Percentiles rank a stretch among this genome's conserved stretches.
These are phyloP conservation scores for Suhomyces sp. DNA, from an alignment of 805 yeast genomes.

Conservation along the genomic window DNA sequence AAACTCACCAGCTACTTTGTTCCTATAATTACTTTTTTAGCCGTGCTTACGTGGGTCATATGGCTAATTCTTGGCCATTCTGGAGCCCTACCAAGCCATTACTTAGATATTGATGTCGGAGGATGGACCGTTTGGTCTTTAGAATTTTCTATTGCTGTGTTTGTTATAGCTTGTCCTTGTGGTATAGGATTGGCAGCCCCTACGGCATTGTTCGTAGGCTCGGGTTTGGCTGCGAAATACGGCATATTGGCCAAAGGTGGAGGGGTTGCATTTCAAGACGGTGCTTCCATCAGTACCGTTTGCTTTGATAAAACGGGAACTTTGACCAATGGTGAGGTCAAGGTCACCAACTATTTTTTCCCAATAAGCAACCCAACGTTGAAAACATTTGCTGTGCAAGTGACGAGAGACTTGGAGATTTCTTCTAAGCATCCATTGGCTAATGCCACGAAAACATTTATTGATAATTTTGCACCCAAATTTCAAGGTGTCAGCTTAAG, in stretches of 20 bases:
- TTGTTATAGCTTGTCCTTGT: conserved; percentile 84
- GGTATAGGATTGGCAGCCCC: conserved; percentile 86
- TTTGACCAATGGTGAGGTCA: conserved; percentile 61
- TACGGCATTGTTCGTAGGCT: conserved; percentile 75
- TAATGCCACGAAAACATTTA: conserved; percentile 45
- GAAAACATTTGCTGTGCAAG: conserved; percentile 38
- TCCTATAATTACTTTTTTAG: conserved; percentile 60
- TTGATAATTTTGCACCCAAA: conserved; percentile 30
- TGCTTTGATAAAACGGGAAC: conserved; percentile 84
- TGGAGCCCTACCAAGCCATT: conserved; percentile 51
- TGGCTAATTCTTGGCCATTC: conserved; percentile 61
- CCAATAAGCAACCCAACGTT: conserved; percentile 11
- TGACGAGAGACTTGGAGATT: conserved; percentile 56
- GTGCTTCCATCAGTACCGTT: conserved; percentile 56
- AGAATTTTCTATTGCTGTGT: conserved; percentile 73
- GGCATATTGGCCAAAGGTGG: conserved; percentile 80
- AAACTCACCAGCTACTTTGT: conserved; percentile 68
- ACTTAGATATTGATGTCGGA: conserved; percentile 63
- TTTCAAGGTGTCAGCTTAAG: conserved; percentile 16
- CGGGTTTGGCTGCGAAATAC: conserved; percentile 73
- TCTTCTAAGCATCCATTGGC: conserved; percentile 72
- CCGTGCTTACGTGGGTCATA: conserved; percentile 62
- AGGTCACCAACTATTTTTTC: conserved; percentile 50
- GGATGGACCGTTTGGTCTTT: conserved; percentile 80
- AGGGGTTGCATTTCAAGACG: conserved; percentile 80